These are phyloP conservation scores for Tephrocybe sp. DNA, from an alignment of 768 basidiomycete genomes.

Conservation along the genomic window DNA sequence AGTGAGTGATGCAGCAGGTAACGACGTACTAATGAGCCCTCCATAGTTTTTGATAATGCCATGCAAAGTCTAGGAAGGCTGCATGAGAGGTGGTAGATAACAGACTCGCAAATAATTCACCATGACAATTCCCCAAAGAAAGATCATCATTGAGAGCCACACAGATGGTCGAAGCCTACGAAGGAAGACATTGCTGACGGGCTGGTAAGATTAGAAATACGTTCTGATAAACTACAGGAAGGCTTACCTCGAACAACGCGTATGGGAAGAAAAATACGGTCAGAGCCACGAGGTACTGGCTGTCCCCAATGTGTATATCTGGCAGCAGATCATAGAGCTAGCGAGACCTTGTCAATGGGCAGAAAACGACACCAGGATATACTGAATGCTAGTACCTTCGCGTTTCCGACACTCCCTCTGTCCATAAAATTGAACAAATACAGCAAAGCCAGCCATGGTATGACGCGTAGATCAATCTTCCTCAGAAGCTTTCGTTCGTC, in stretches of 20 bases:
- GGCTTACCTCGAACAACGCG: conserved; percentile 60
- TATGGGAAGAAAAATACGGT: conserved; percentile 80
- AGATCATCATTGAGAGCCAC: conserved; percentile 56
- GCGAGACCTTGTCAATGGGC: not conserved
- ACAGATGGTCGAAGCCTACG: conserved; percentile 61
- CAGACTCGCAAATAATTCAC: conserved; percentile 20
- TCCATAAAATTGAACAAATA: conserved; percentile 75
- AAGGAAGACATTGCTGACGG: conserved; percentile 60
- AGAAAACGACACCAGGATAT: not conserved
- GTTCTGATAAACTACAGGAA: not conserved
- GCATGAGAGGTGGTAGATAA: not conserved
- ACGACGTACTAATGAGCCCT: conserved; percentile 53
- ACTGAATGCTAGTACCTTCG: conserved; percentile 44
- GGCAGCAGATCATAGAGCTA: conserved; percentile 58
- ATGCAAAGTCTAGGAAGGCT: conserved; percentile 49
- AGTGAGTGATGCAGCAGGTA: not conserved
- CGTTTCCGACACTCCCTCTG: conserved; percentile 70
- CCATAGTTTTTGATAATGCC: conserved; percentile 60
- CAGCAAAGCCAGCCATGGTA: conserved; percentile 74
- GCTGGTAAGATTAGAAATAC: conserved; percentile 32
- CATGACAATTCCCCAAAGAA: conserved; percentile 49
- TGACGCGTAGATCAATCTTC: conserved; percentile 62
- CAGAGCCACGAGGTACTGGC: conserved; percentile 64
- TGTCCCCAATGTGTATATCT: conserved; percentile 58
- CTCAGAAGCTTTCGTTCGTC: conserved; percentile 55